A percentile compares a stretch with the other conserved stretches of the same genome.
Evolutionary conservation across 2,329 filamentous ascomycete genomes (phyloP).

Genomic region (Arthrinium phaeospermum): DNA sequence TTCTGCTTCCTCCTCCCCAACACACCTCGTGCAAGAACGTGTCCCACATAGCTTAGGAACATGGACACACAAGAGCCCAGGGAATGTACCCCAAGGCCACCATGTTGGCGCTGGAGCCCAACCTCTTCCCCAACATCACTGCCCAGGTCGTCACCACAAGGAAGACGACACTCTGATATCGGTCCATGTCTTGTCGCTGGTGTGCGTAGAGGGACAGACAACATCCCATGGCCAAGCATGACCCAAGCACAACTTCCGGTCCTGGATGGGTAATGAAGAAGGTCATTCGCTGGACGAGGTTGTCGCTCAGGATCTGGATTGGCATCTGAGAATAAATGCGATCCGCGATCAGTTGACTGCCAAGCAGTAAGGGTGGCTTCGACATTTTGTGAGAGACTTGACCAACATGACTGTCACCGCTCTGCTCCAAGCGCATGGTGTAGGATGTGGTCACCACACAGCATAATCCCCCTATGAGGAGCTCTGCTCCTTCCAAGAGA

Average conservation of each 20-base stretch:
- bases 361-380: not conserved
- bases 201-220: not conserved
- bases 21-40: not conserved
- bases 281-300: not conserved
- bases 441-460: not conserved
- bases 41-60: conserved; percentile 8
- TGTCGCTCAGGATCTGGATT: not conserved
- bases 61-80: not conserved
- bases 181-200: not conserved
- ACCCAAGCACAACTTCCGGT: not conserved
- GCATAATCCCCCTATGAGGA: not conserved
- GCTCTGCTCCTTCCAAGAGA: not conserved
- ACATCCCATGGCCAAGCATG: not conserved
- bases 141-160: not conserved
- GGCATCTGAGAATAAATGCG: not conserved
- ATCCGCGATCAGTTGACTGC: not conserved
- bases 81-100: not conserved
- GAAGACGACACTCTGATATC: not conserved
- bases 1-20: no score
- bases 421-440: not conserved
- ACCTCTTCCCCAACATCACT: not conserved
- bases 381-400: not conserved
- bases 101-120: conserved; percentile 3
- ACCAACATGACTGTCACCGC: not conserved
- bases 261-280: not conserved